Percentiles rank a stretch among this genome's conserved stretches.
Conservation (phyloP, 2,329 filamentous ascomycete species). For the Penicillium palitans region DNA sequence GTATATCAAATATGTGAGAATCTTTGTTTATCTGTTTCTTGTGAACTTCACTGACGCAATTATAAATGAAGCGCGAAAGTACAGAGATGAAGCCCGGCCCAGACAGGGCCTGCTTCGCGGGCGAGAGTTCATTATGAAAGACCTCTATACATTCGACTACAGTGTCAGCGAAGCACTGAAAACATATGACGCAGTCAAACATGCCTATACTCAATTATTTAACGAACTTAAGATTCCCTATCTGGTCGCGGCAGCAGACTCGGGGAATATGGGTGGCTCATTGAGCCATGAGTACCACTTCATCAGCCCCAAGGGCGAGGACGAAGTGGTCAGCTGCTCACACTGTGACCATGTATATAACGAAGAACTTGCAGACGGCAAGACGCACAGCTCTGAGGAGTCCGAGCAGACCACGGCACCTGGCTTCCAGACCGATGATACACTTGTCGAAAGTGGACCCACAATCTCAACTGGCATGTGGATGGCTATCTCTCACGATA, state of each 20-base stretch:
- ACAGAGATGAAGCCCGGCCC: conserved; percentile 86
- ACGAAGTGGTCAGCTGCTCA: conserved; percentile 74
- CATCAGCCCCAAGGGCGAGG: conserved; percentile 75
- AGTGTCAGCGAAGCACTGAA: conserved; percentile 66
- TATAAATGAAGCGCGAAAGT: conserved; percentile 70
- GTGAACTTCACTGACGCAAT: background rate
- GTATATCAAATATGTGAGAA: conserved; percentile 82
- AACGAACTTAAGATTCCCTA: conserved; percentile 80
- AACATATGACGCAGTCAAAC: conserved; percentile 75
- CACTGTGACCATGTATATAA: conserved; percentile 78
- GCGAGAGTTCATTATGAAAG: conserved; percentile 96
- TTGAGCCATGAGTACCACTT: conserved; percentile 96
- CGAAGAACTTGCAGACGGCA: conserved; percentile 72
- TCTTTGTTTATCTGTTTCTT: too few species aligned
- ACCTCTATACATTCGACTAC: conserved; percentile 91
- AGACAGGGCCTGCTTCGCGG: conserved; percentile 83
- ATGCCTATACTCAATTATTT: conserved; percentile 75
- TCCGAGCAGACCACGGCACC: conserved; percentile 6
- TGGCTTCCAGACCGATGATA: conserved; percentile 29
- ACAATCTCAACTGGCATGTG: conserved; percentile 42
- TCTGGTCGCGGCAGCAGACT: conserved; percentile 82
- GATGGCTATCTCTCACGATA: conserved; percentile 54
- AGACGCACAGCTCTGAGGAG: conserved; percentile 22
- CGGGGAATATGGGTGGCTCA: conserved; percentile 92
- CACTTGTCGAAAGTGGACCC: conserved; percentile 22